Base-by-base conservation (phyloP, 345 rosid species). In the Hypericum perforatum region DNA sequence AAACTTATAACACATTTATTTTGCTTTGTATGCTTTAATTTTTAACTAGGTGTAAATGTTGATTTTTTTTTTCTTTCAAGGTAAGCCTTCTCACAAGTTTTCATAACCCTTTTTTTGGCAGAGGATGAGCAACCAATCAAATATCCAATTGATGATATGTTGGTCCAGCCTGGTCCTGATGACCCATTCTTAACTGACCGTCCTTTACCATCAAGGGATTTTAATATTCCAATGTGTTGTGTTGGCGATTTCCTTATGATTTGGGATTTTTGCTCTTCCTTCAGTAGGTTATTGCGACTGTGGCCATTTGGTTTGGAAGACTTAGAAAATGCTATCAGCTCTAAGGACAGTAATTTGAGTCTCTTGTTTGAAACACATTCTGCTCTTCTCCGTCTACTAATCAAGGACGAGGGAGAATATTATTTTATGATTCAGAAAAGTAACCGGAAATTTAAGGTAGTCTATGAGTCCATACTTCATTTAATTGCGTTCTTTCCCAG, bases 201-300 rank as follows among this genome's bases (percentile, higher is more conserved):
- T 29, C 95, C 98, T 70, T 68, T 77, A 59, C 94, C 86, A 45
- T 77, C 82, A 53, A 81, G 79, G 65, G 91, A 88, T 57, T 92
- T 92, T 66, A 77, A 64, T 63, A 75, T 85, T 72, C 80, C 89
- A 11, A 68, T 82, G 75, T 76, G 80, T 60, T 88, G 80, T 61
- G 77, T 85, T 43, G 95, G 94, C 49, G 82, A 92, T 77, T 89
- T 92, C 70, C 69, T 92, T 55, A 78, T 78, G 97, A 81, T 88
- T 64, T 92, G 98, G 98, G 95, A 88, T 63, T 88, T 88, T 72
- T 92, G 97, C 70, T 76, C 81, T 52, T 81, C 97, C 48, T 88
- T 80, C 72, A 62, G 87, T 61, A 76, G 81, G 70, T 76, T 71
- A 72, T 71, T 92, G 64, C 74, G 75, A 62, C 70, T 92, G 62